These are phyloP conservation scores for Gracilaria vermiculophylla DNA, from an alignment of 23 red algal genomes.

Conservation along the genomic window DNA sequence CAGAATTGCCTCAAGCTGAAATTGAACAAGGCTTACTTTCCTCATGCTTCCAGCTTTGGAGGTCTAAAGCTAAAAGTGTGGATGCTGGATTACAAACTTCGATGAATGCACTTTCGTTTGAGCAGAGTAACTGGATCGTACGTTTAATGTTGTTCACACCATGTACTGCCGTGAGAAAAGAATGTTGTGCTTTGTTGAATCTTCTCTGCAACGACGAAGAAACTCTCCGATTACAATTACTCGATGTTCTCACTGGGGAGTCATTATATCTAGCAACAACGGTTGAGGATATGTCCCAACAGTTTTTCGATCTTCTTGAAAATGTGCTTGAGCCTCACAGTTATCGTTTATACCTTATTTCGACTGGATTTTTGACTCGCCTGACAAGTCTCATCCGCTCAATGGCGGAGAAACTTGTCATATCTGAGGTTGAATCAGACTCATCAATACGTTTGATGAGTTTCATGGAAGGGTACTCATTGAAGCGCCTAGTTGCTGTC, in stretches of 20 bases:
- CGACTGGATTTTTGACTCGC: slow-evolving; percentile 39
- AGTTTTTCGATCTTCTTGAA: slow-evolving; percentile 69
- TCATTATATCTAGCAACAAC: slow-evolving; percentile 33
- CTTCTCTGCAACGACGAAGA: slow-evolving; percentile 58
- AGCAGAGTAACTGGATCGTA: slow-evolving; percentile 60
- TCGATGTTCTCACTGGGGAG: slow-evolving; percentile 54
- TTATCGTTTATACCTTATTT: slow-evolving; percentile 51
- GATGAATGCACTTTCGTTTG: background rate
- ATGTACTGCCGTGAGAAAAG: slow-evolving; percentile 49
- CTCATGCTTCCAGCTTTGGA: background rate
- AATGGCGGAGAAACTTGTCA: slow-evolving; percentile 32
- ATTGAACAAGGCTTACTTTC: background rate
- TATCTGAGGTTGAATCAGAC: slow-evolving; percentile 54
- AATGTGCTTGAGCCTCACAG: slow-evolving; percentile 24
- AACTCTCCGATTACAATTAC: slow-evolving; percentile 38
- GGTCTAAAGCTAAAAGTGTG: background rate
- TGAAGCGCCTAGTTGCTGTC: slow-evolving; percentile 51
- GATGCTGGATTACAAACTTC: background rate
- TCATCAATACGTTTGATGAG: slow-evolving; percentile 22
- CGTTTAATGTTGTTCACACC: slow-evolving; percentile 63
- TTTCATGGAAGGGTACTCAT: slow-evolving; percentile 66
- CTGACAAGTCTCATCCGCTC: slow-evolving; percentile 45
- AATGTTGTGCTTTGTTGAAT: slow-evolving; percentile 38
- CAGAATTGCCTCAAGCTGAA: background rate
- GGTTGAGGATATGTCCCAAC: slow-evolving; percentile 47